Percentiles rank a stretch among this genome's conserved stretches.
Conservation (phyloP, 257 asterid species). For the Henckelia pumila region DNA sequence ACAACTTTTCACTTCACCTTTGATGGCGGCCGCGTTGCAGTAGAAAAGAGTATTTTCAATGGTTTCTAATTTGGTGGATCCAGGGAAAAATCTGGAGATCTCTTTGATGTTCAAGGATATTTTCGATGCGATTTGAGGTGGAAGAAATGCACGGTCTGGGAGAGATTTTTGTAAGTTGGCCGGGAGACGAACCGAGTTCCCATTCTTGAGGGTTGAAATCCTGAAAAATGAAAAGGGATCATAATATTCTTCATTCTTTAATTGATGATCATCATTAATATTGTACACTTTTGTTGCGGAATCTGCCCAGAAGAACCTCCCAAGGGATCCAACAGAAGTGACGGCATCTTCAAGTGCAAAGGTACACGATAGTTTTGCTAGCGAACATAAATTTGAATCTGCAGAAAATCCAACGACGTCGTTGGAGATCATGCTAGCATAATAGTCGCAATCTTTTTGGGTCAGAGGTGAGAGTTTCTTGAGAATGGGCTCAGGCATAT, state of each 20-base stretch:
- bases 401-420: too few species aligned
- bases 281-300: too few species aligned
- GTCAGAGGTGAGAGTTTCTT: too few species aligned
- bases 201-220: constrained; percentile 28
- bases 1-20: constrained; percentile 40
- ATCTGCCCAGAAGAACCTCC: too few species aligned
- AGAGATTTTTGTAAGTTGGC: constrained; percentile 26
- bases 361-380: too few species aligned
- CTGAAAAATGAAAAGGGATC: constrained; percentile 40
- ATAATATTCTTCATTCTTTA: constrained; percentile 23
- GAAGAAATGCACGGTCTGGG: constrained; percentile 44
- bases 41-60: constrained; percentile 15
- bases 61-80: constrained; percentile 25
- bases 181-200: constrained; percentile 34
- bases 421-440: too few species aligned
- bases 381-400: too few species aligned
- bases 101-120: constrained; percentile 12
- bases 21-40: constrained; percentile 29
- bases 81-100: constrained; percentile 26
- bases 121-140: constrained; percentile 30
- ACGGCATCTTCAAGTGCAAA: too few species aligned
- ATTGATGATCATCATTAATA: too few species aligned
- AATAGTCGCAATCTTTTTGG: too few species aligned
- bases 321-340: too few species aligned
- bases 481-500: too few species aligned